These are phyloP conservation scores for Apophysomyces sp. DNA, from an alignment of 371 early-diverging fungal genomes.

Conservation along the genomic window DNA sequence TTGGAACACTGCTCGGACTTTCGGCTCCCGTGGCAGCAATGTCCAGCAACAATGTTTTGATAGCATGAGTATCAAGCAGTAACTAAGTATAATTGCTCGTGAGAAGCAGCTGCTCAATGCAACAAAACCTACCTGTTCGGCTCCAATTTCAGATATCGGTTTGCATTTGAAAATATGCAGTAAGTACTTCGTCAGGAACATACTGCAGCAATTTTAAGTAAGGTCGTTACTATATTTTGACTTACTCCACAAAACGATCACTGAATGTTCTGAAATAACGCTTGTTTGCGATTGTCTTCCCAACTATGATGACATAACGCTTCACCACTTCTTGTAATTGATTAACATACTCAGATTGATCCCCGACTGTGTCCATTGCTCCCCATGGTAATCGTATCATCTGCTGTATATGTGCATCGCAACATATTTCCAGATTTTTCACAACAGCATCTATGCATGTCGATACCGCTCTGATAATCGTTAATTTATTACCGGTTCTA, in stretches of 20 bases:
- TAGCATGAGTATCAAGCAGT: constrained; percentile 88
- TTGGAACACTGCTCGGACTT: constrained; percentile 45
- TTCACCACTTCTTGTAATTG: constrained; percentile 57
- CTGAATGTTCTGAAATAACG: constrained; percentile 84
- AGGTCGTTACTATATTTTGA: neutral
- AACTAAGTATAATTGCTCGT: constrained; percentile 38
- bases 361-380: constrained; percentile 82
- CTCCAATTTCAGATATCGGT: constrained; percentile 84
- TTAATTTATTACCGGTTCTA: neutral
- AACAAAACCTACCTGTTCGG: constrained; percentile 63
- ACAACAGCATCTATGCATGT: constrained; percentile 67
- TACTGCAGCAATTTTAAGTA: constrained; percentile 27
- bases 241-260: constrained; percentile 90
- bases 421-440: constrained; percentile 55
- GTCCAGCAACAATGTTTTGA: constrained; percentile 75
- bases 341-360: constrained; percentile 88
- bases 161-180: constrained; percentile 70
- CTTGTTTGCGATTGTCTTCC: constrained; percentile 62
- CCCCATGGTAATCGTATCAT: constrained; percentile 84
- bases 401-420: constrained; percentile 65
- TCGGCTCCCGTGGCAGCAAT: constrained; percentile 68
- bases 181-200: constrained; percentile 64
- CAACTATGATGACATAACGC: constrained; percentile 50
- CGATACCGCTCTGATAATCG: constrained; percentile 45
- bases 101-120: neutral